These are phyloP conservation scores for Rhodotorula mucilaginosa DNA, from an alignment of 1,284 basidiomycete genomes.

Conservation along the genomic window DNA sequence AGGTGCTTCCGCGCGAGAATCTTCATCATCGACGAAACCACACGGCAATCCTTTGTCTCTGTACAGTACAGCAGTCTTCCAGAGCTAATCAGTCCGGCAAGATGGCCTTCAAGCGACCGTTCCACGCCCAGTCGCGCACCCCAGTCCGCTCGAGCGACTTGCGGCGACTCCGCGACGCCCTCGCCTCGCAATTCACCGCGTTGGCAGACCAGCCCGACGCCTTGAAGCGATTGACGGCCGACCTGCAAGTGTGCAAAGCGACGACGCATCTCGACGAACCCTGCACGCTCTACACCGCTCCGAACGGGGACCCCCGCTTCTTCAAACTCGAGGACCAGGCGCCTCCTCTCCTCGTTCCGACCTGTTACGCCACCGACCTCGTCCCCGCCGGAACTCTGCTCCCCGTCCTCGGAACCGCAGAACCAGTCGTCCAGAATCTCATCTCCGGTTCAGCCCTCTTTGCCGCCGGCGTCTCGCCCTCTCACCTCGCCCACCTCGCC, in stretches of 20 bases:
- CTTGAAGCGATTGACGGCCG: conserved; percentile 20
- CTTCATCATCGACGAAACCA: too few species aligned
- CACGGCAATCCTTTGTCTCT: too few species aligned
- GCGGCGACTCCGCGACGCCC: conserved; percentile 26
- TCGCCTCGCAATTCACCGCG: conserved; percentile 5
- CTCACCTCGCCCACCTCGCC: neutral
- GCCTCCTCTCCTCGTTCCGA: conserved; percentile 22
- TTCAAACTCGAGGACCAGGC: conserved; percentile 5
- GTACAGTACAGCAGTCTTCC: too few species aligned
- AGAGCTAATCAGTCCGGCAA: too few species aligned
- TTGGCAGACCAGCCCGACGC: neutral
- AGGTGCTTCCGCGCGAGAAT: too few species aligned
- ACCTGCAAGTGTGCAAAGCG: conserved; percentile 14
- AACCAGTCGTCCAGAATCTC: conserved; percentile 24
- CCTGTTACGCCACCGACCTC: conserved; percentile 27
- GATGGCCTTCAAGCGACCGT: conserved; percentile 33
- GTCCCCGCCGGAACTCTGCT: conserved; percentile 3
- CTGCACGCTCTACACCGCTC: conserved; percentile 21
- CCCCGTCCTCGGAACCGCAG: conserved; percentile 29
- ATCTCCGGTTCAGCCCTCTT: conserved; percentile 8
- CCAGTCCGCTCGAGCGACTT: conserved; percentile 32
- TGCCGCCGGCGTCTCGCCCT: conserved; percentile 1
- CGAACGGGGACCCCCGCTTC: conserved; percentile 20
- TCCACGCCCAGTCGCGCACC: conserved; percentile 17
- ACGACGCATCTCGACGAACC: conserved; percentile 35